Percentiles rank a stretch among this genome's conserved stretches.
These are phyloP conservation scores for Ganoderma sp. DNA, from an alignment of 1,284 basidiomycete species.

Conservation along the genomic window DNA sequence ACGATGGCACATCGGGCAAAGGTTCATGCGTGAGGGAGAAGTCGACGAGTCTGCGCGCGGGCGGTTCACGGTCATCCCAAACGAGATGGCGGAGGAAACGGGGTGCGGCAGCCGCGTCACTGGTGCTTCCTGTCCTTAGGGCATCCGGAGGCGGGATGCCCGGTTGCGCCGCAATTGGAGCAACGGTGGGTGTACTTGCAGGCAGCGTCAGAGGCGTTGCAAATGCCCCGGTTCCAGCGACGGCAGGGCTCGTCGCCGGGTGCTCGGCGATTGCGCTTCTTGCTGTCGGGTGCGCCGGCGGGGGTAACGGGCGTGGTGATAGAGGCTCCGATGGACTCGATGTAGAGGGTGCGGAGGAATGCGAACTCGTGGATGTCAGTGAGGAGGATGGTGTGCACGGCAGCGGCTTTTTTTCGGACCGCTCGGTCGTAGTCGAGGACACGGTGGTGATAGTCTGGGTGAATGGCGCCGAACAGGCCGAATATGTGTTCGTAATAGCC, in stretches of 20 bases:
- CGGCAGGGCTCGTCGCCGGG: not conserved
- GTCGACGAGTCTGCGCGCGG: not conserved
- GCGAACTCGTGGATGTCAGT: not conserved
- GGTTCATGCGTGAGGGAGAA: not conserved
- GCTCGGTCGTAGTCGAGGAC: not conserved
- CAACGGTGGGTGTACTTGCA: not conserved
- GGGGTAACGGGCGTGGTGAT: too few relatives aligned
- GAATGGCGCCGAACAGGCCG: not conserved
- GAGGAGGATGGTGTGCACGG: not conserved
- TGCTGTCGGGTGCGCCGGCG: too few relatives aligned
- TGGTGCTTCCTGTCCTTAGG: not conserved
- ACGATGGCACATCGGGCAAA: not conserved
- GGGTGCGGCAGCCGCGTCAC: too few relatives aligned
- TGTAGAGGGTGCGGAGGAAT: not conserved
- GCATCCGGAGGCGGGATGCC: not conserved
- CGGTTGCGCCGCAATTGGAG: not conserved
- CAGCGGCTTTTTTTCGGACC: not conserved
- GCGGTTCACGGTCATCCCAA: not conserved
- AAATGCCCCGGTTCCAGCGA: not conserved
- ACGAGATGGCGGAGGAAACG: not conserved
- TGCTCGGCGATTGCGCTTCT: too few relatives aligned
- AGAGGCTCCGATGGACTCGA: not conserved
- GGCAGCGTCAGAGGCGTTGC: not conserved
- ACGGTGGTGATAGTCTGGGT: not conserved
- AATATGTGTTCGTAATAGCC: not conserved